These are phyloP conservation scores for Sicyos baderoa DNA, from an alignment of 306 rosid genomes.

Conservation along the genomic window DNA sequence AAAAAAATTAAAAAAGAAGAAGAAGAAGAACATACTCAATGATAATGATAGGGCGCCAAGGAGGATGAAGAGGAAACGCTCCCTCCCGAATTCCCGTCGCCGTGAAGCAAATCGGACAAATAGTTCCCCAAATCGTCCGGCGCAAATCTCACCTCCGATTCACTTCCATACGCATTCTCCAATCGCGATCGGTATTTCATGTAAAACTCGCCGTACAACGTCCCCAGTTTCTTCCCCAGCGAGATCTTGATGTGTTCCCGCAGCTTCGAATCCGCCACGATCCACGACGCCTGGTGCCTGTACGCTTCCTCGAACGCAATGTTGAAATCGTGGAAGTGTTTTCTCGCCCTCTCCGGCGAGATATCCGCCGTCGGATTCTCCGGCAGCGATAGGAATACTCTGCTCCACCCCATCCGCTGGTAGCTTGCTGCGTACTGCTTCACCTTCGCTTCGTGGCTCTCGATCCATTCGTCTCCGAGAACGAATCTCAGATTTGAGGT, in stretches of 20 bases:
- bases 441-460: slow-evolving; percentile 54
- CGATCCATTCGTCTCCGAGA: slow-evolving; percentile 57
- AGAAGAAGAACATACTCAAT: background rate
- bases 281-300: slow-evolving; percentile 47
- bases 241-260: slow-evolving; percentile 47
- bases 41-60: slow-evolving; percentile 13
- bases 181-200: slow-evolving; percentile 26
- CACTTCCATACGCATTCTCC: slow-evolving; percentile 26
- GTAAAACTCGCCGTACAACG: slow-evolving; percentile 31
- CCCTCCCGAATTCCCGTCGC: slow-evolving; percentile 22
- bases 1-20: too few relatives aligned
- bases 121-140: slow-evolving; percentile 50
- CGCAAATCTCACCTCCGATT: slow-evolving; percentile 21
- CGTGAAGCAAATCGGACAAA: slow-evolving; percentile 48
- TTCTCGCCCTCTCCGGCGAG: slow-evolving; percentile 37
- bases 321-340: slow-evolving; percentile 32
- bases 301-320: slow-evolving; percentile 41
- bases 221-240: slow-evolving; percentile 33
- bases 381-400: slow-evolving; percentile 40
- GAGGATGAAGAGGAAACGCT: slow-evolving; percentile 35
- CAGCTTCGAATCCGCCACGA: slow-evolving; percentile 49
- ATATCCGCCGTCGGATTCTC: slow-evolving; percentile 46
- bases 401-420: slow-evolving; percentile 71
- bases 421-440: slow-evolving; percentile 57
- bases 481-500: slow-evolving; percentile 43